These are phyloP conservation scores for Astraeus odoratus DNA, from an alignment of 768 basidiomycete species.

Conservation along the genomic window DNA sequence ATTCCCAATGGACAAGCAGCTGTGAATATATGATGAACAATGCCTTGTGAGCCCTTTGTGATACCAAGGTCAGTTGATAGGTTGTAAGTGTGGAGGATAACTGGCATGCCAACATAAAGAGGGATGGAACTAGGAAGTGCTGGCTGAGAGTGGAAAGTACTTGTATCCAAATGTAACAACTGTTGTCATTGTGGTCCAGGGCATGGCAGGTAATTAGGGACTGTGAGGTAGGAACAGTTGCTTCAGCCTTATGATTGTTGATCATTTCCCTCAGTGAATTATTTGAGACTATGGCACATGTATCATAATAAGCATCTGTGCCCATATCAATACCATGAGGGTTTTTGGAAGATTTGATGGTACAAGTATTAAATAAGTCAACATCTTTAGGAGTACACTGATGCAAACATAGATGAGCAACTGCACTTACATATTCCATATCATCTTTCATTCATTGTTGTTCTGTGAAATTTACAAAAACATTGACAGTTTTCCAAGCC, in stretches of 20 bases:
- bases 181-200: background rate
- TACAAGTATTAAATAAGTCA: background rate
- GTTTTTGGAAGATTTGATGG: background rate
- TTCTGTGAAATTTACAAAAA: background rate
- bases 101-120: slow-evolving; percentile 25
- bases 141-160: background rate
- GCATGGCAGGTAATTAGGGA: background rate
- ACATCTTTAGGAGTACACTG: background rate
- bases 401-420: background rate
- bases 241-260: background rate
- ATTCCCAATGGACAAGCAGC: background rate
- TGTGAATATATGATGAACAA: slow-evolving; percentile 8
- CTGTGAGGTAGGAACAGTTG: too few species aligned
- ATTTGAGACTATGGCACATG: background rate
- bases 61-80: slow-evolving; percentile 25
- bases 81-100: slow-evolving; percentile 20
- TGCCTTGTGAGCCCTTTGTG: slow-evolving; percentile 26
- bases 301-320: background rate
- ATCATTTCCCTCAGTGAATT: slow-evolving; percentile 1
- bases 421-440: background rate
- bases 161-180: background rate
- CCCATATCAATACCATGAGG: background rate
- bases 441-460: background rate
- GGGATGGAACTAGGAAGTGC: slow-evolving; percentile 16
- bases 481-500: background rate